Evolutionary conservation across 1,284 basidiomycete genomes (phyloP).

Genomic region (Boletus semigastroideus): DNA sequence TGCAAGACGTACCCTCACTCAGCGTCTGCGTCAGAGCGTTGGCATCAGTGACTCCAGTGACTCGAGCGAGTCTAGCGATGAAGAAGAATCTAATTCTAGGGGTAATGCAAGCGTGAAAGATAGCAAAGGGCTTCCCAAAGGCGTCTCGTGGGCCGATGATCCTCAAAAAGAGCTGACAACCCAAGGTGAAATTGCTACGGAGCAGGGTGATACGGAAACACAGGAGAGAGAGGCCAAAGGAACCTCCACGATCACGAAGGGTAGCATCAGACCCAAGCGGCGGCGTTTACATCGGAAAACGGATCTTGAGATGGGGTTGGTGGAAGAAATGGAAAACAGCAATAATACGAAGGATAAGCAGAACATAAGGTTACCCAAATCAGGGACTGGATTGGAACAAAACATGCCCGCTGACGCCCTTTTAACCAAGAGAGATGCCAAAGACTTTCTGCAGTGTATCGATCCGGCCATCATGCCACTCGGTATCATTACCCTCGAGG

Average conservation of each 20-base stretch:
- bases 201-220: slow-evolving; percentile 28
- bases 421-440: slow-evolving; percentile 65
- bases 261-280: slow-evolving; percentile 15
- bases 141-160: slow-evolving; percentile 26
- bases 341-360: slow-evolving; percentile 31
- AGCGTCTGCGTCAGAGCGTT: slow-evolving; percentile 62
- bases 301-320: slow-evolving; percentile 42
- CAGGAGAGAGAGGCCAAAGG: slow-evolving; percentile 15
- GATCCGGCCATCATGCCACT: slow-evolving; percentile 77
- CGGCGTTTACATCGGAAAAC: slow-evolving; percentile 17
- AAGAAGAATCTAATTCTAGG: slow-evolving; percentile 36
- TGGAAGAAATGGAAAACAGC: slow-evolving; percentile 23
- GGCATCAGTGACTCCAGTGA: slow-evolving; percentile 62
- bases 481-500: slow-evolving; percentile 92
- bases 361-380: slow-evolving; percentile 44
- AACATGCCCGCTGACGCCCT: slow-evolving; percentile 84
- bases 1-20: slow-evolving; percentile 64
- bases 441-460: slow-evolving; percentile 75
- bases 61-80: slow-evolving; percentile 44
- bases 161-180: slow-evolving; percentile 38
- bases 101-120: slow-evolving; percentile 11
- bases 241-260: slow-evolving; percentile 18
- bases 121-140: slow-evolving; percentile 26
- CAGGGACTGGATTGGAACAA: slow-evolving; percentile 60
- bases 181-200: slow-evolving; percentile 30